Conservation (phyloP, 768 basidiomycete species). For the Tricholoma hemisulphureum region DNA sequence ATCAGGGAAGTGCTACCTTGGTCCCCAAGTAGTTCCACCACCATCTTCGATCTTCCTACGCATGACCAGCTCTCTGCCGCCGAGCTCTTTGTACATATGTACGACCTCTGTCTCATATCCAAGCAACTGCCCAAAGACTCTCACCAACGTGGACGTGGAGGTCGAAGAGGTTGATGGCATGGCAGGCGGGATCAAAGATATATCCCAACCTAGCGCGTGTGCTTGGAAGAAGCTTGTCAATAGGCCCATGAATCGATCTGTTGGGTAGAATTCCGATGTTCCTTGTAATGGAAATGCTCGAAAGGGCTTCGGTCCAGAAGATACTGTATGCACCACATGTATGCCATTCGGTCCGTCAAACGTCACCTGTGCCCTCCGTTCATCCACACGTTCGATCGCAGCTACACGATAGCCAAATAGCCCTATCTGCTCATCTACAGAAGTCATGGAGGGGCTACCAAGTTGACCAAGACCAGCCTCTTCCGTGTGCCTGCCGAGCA, state of each 20-base stretch:
- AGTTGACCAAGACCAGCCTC: constrained; percentile 55
- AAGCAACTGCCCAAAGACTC: constrained; percentile 51
- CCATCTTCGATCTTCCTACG: constrained; percentile 54
- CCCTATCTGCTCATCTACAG: constrained; percentile 43
- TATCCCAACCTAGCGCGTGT: constrained; percentile 65
- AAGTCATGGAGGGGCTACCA: constrained; percentile 43
- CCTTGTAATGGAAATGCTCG: constrained; percentile 45
- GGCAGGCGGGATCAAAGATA: constrained; percentile 59
- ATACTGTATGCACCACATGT: constrained; percentile 37
- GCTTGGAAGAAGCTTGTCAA: constrained; percentile 60
- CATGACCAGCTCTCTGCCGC: constrained; percentile 66
- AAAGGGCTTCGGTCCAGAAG: constrained; percentile 48
- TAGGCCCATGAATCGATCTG: constrained; percentile 52
- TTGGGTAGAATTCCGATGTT: constrained; percentile 43
- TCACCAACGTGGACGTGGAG: constrained; percentile 57
- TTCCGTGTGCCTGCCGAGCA: constrained; percentile 53
- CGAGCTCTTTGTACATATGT: constrained; percentile 68
- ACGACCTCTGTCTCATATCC: constrained; percentile 61
- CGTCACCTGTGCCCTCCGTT: constrained; percentile 38
- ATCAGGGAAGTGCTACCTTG: constrained; percentile 43
- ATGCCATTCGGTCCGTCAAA: constrained; percentile 38
- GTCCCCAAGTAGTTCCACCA: constrained; percentile 59
- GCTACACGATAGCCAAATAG: constrained; percentile 52
- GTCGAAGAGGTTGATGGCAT: constrained; percentile 59
- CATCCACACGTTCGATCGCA: constrained; percentile 39